Evolutionary conservation across 805 yeast genomes (phyloP), one percentile per base, ranked within the genome.

Genomic region (Candida anglica): DNA sequence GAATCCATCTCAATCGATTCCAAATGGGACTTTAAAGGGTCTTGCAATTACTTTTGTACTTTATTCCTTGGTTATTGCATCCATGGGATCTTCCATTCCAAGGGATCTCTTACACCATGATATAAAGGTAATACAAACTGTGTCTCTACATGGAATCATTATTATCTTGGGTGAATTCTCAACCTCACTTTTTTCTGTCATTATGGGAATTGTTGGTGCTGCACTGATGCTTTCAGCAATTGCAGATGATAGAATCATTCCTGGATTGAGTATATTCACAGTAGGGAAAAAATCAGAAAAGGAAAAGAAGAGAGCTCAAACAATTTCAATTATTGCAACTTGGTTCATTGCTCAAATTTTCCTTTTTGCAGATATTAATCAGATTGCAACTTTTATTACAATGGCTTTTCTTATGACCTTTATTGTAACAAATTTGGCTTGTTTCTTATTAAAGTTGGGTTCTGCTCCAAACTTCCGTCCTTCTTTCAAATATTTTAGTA

Each of bases 391-490:
- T 0, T 81, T 88, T 48, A 91, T 93, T 41, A 91, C 98, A 1
- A 88, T 94, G 97, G 96, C 98, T 0, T 91, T 88, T 50, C 67
- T 93, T 33, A 86, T 91, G 93, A 93, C 99, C 0, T 93, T 93
- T 50, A 81, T 91, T 30, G 96, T 91, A 2, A 88, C 95, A 22
- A 93, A 93, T 50, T 58, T 91, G 42, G 98, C 98, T 2, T 94
- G 98, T 55, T 88, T 91, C 52, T 59, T 93, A 34, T 69, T 93
- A 46, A 83, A 81, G 42, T 63, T 93, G 4, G 91, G 96, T 0
- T 77, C 96, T 1, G 98, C 98, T 4, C 98, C 99, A n/a, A 93
- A 94, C 56, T 93, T 93, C 60, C 69, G 99, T 50, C 99, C 99
- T 3, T 86, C 96, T 3, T 93, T 93, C 70, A 81, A 75, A 38